A percentile compares a stretch with the other conserved stretches of the same genome.
Evolutionary conservation across 2,329 filamentous ascomycete species (phyloP).

Genomic region (Fusarium floridanum): DNA sequence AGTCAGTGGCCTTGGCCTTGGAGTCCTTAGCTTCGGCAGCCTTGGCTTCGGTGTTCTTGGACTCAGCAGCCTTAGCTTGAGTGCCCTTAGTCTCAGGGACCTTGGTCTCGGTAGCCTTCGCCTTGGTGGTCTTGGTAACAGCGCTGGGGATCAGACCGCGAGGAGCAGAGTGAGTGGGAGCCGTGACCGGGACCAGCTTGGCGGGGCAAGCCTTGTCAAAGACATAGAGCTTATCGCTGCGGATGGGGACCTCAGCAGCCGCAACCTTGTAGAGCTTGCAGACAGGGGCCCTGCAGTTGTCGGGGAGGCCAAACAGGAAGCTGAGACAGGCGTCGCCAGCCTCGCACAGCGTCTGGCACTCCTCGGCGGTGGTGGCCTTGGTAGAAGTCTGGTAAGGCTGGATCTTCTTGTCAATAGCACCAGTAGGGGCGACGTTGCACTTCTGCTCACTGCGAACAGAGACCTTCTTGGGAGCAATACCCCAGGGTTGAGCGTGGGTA

Average conservation of each 20-base stretch:
- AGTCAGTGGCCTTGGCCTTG: not conserved
- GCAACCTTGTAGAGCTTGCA: conserved; percentile 2
- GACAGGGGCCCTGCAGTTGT: not conserved
- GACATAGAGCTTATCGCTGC: conserved; percentile 5
- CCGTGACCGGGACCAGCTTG: not conserved
- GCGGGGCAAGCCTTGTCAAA: conserved; percentile 1
- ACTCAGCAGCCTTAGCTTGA: not conserved
- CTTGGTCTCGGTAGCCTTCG: not conserved
- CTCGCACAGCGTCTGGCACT: not conserved
- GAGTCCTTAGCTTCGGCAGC: not conserved
- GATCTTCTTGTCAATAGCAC: not conserved
- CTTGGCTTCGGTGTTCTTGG: not conserved
- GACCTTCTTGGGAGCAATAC: not conserved
- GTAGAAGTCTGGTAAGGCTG: not conserved
- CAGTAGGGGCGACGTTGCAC: not conserved
- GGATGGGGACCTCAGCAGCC: not conserved
- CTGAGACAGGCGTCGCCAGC: not conserved
- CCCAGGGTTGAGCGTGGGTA: not conserved
- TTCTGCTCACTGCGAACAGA: not conserved
- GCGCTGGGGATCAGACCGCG: not conserved
- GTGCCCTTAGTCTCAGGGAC: not conserved
- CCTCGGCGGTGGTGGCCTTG: not conserved
- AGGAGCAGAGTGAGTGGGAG: not conserved
- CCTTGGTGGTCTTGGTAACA: not conserved
- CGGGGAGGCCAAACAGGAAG: not conserved